A percentile compares a stretch with the other conserved stretches of the same genome.
Evolutionary conservation across 306 rosid species (phyloP).

Genomic region (Luffa aegyptiaca): DNA sequence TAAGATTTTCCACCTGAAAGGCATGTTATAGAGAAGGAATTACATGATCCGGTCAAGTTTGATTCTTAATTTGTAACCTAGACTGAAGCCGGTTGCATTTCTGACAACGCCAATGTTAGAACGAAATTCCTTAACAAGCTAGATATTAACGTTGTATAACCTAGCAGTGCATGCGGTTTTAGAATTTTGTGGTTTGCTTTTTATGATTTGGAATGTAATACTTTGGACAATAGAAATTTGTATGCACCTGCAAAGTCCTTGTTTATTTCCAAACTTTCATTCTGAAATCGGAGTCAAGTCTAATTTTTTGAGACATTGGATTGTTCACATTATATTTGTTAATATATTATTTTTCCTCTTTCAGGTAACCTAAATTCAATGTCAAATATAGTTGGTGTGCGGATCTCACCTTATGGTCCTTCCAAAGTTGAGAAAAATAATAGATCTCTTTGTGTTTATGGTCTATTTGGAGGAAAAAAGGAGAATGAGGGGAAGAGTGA

Average conservation of each 20-base stretch:
- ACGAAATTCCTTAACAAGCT: not conserved
- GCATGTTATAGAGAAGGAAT: not conserved
- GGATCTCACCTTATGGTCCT: slow-evolving; percentile 21
- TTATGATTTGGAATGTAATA: not conserved
- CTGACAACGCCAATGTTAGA: not conserved
- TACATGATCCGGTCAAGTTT: not conserved
- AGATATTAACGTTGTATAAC: not conserved
- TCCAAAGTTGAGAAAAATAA: slow-evolving; percentile 19
- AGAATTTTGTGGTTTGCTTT: not conserved
- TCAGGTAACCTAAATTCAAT: slow-evolving; percentile 38
- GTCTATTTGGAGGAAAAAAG: slow-evolving; percentile 68
- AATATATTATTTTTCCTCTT: not conserved
- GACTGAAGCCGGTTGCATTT: not conserved
- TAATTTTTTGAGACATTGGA: not conserved
- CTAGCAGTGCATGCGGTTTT: not conserved
- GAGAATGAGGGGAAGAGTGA: slow-evolving; percentile 46
- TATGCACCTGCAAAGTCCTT: not conserved
- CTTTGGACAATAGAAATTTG: not conserved
- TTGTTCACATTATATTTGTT: not conserved
- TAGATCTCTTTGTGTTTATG: slow-evolving; percentile 33
- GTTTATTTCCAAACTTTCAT: not conserved
- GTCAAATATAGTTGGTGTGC: slow-evolving; percentile 31
- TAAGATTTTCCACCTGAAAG: not conserved
- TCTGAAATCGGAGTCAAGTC: not conserved
- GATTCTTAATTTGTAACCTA: not conserved